A percentile compares a stretch with the other conserved stretches of the same genome.
These are phyloP conservation scores for Nepenthes gracilis DNA, from an alignment of 148 eudicot species.

Conservation along the genomic window DNA sequence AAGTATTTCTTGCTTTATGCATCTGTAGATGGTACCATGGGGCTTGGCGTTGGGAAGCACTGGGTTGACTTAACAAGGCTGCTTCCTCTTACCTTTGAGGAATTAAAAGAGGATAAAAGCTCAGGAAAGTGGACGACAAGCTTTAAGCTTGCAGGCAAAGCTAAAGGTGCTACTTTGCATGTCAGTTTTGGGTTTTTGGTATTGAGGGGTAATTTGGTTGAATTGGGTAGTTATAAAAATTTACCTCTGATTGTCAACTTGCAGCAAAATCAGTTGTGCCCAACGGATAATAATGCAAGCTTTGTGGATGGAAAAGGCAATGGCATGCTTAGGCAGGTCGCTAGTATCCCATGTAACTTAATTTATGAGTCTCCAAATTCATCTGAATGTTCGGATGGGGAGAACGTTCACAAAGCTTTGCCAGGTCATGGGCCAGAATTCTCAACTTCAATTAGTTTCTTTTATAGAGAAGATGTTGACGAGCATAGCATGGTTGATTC, in stretches of 20 bases:
- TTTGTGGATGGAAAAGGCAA: slow-evolving; percentile 14
- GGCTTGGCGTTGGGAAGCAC: slow-evolving; percentile 62
- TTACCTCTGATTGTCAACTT: slow-evolving; percentile 18
- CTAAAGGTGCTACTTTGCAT: slow-evolving; percentile 60
- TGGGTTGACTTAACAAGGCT: slow-evolving; percentile 73
- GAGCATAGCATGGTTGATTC: slow-evolving; percentile 12
- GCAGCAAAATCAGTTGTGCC: slow-evolving; percentile 12
- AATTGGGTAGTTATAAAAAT: slow-evolving; percentile 17
- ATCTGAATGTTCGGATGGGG: slow-evolving; percentile 23
- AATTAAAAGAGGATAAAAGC: slow-evolving; percentile 52
- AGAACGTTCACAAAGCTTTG: slow-evolving; percentile 14
- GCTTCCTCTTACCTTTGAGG: slow-evolving; percentile 77
- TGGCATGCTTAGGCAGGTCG: slow-evolving; percentile 28
- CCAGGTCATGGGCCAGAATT: slow-evolving; percentile 25
- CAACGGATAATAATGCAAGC: slow-evolving; percentile 18
- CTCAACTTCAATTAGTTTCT: slow-evolving; percentile 23
- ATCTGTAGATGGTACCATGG: slow-evolving; percentile 32
- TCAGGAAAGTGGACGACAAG: slow-evolving; percentile 80
- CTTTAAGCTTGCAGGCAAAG: slow-evolving; percentile 62
- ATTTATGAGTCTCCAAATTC: slow-evolving; percentile 15
- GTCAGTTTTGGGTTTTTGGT: slow-evolving; percentile 68
- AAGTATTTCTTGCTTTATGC: slow-evolving; percentile 53
- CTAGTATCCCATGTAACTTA: slow-evolving; percentile 33
- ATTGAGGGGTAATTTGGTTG: slow-evolving; percentile 24
- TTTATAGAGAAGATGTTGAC: slow-evolving; percentile 45